Conservation (phyloP, 371 early-diverging fungal species). For the Mortierella sp. region DNA sequence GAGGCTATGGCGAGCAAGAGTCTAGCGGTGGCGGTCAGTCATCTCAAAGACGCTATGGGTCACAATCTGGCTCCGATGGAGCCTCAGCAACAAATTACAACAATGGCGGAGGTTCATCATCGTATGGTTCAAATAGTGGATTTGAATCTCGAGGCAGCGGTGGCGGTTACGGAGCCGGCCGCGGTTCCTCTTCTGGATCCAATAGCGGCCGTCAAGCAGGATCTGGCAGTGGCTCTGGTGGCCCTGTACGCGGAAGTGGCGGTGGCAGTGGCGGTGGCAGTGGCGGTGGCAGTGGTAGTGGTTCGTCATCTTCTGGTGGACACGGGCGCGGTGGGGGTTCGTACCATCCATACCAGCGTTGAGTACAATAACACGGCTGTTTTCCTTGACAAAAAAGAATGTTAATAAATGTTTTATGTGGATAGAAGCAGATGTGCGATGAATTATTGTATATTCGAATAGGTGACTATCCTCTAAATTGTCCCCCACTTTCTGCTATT, state of each 20-base stretch:
- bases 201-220: conserved; percentile 41
- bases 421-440: neutral
- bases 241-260: conserved; percentile 49
- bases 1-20: conserved; percentile 9
- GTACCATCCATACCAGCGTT: conserved; percentile 56
- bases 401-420: neutral
- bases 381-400: neutral
- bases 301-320: conserved; percentile 30
- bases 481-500: too few relatives aligned
- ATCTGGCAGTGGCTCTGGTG: conserved; percentile 47
- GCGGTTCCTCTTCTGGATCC: conserved; percentile 15
- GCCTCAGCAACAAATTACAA: conserved; percentile 1
- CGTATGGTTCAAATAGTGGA: conserved; percentile 25
- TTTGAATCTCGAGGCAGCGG: conserved; percentile 49
- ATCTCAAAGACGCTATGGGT: conserved; percentile 33
- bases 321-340: conserved; percentile 47
- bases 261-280: conserved; percentile 18
- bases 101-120: conserved; percentile 17
- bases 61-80: conserved; percentile 26
- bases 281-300: conserved; percentile 21
- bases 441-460: neutral
- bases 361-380: neutral
- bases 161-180: conserved; percentile 31
- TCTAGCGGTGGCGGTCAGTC: conserved; percentile 15
- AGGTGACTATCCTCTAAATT: too few relatives aligned